Conservation (phyloP, 23 red algal genomes). For the Gracilaria gracilis region DNA sequence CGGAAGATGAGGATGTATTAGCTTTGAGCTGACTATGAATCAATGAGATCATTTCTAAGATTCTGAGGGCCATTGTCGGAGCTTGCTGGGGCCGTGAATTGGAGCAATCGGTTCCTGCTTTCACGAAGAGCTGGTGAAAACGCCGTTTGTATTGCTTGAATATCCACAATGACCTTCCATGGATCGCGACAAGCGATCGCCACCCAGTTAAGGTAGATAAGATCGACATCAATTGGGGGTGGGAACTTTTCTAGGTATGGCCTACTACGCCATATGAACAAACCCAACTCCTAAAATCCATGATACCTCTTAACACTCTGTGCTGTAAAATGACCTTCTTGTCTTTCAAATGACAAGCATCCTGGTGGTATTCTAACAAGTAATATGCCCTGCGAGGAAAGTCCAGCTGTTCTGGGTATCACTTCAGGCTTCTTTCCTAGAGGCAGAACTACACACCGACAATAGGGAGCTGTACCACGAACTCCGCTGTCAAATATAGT, state of each 20-base stretch:
- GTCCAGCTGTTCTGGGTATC: neutral
- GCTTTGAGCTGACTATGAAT: too few species aligned
- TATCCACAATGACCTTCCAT: neutral
- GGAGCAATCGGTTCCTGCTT: neutral
- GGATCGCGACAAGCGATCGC: slow-evolving; percentile 5
- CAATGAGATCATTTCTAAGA: too few species aligned
- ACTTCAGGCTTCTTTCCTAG: neutral
- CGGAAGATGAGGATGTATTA: too few species aligned
- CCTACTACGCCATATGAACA: slow-evolving; percentile 20
- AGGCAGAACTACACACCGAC: slow-evolving; percentile 14
- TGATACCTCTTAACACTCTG: neutral
- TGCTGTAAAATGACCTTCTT: neutral
- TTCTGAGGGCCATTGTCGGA: neutral
- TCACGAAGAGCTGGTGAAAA: slow-evolving; percentile 6
- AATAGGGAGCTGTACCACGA: slow-evolving; percentile 2
- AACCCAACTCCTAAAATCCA: slow-evolving; percentile 16
- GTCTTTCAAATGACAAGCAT: neutral
- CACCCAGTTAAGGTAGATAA: slow-evolving; percentile 17
- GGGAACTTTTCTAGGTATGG: slow-evolving; percentile 10
- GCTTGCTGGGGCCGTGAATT: neutral
- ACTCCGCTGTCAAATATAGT: slow-evolving; percentile 27
- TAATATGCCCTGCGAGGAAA: slow-evolving; percentile 11
- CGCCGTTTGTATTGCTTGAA: neutral
- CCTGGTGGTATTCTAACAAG: slow-evolving; percentile 1
- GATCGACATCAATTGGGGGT: slow-evolving; percentile 6